These are phyloP conservation scores for Limnomonas spitsbergensis DNA, from an alignment of 139 green algal species.

Conservation along the genomic window DNA sequence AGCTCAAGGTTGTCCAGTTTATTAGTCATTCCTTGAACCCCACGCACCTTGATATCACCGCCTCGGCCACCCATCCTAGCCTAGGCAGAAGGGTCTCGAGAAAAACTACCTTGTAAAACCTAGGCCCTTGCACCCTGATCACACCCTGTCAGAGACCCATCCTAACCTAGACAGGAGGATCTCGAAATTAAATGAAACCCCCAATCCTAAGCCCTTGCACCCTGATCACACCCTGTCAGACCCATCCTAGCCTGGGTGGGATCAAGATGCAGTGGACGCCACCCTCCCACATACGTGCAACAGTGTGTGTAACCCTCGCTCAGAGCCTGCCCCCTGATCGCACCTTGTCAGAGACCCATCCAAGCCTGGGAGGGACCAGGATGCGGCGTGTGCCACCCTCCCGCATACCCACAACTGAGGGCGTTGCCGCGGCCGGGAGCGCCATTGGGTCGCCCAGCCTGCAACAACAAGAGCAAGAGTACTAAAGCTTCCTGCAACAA, in stretches of 20 bases:
- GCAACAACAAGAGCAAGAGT: too few relatives aligned
- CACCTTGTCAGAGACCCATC: conserved; percentile 50
- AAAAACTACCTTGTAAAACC: background rate
- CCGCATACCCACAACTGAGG: conserved; percentile 59
- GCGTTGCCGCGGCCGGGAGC: conserved; percentile 49
- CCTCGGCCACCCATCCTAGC: too few relatives aligned
- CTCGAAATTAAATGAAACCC: too few relatives aligned
- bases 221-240: too few relatives aligned
- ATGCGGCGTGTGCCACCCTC: conserved; percentile 54
- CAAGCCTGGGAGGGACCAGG: conserved; percentile 52
- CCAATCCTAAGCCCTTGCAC: background rate
- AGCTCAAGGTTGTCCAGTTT: too few relatives aligned
- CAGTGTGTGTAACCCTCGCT: conserved; percentile 35
- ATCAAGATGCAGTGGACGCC: conserved; percentile 55
- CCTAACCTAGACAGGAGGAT: too few relatives aligned
- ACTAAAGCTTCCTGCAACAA: too few relatives aligned
- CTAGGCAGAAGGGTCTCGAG: too few relatives aligned
- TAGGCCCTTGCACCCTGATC: too few relatives aligned
- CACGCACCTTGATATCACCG: too few relatives aligned
- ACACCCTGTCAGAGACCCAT: too few relatives aligned
- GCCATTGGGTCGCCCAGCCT: conserved; percentile 45
- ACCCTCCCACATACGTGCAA: conserved; percentile 63
- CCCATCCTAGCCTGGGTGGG: conserved; percentile 48
- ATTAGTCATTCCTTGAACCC: too few relatives aligned
- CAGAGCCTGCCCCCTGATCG: conserved; percentile 29